phyloP scores from a whole-genome alignment of 2,329 filamentous ascomycete species.

The Penicillium sp. region DNA sequence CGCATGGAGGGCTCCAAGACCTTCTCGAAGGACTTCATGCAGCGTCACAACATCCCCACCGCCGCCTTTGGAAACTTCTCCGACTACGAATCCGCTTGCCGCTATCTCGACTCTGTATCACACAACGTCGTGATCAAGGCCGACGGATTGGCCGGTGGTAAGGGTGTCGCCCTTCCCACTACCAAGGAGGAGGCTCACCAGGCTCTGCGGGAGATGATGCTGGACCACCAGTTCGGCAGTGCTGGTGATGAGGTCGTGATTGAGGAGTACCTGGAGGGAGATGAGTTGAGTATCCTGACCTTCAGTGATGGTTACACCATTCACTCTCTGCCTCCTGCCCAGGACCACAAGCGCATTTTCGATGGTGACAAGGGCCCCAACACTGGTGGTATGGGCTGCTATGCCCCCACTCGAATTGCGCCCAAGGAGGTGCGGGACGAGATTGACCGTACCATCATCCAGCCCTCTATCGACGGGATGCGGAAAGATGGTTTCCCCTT shows the following conservation, averaged over 20 bases:
- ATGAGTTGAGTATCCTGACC: slow-evolving; percentile 87
- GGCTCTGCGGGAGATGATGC: slow-evolving; percentile 87
- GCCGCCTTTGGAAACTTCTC: slow-evolving; percentile 88
- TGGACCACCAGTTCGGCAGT: slow-evolving; percentile 78
- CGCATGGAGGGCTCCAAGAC: slow-evolving; percentile 95
- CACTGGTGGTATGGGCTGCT: slow-evolving; percentile 97
- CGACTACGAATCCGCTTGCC: slow-evolving; percentile 68
- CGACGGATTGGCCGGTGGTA: slow-evolving; percentile 85
- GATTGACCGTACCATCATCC: slow-evolving; percentile 79
- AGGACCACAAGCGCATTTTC: slow-evolving; percentile 94
- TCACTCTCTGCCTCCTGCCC: slow-evolving; percentile 80
- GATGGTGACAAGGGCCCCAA: slow-evolving; percentile 90
- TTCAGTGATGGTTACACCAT: slow-evolving; percentile 90
- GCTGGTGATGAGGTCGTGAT: slow-evolving; percentile 92
- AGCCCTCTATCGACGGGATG: slow-evolving; percentile 89
- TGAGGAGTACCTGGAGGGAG: slow-evolving; percentile 87
- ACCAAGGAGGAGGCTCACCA: slow-evolving; percentile 78
- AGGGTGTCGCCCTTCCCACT: slow-evolving; percentile 87
- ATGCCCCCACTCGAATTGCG: slow-evolving; percentile 82
- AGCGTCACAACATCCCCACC: slow-evolving; percentile 83
- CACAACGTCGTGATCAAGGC: slow-evolving; percentile 92
- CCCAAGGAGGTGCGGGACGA: slow-evolving; percentile 72
- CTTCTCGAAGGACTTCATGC: slow-evolving; percentile 98
- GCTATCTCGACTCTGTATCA: slow-evolving; percentile 70
- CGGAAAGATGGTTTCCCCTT: slow-evolving; percentile 64